Evolutionary conservation across 2,329 filamentous ascomycete genomes (phyloP), one percentile per base, ranked within the genome.

Genomic region (Botrytis sinoallii): DNA sequence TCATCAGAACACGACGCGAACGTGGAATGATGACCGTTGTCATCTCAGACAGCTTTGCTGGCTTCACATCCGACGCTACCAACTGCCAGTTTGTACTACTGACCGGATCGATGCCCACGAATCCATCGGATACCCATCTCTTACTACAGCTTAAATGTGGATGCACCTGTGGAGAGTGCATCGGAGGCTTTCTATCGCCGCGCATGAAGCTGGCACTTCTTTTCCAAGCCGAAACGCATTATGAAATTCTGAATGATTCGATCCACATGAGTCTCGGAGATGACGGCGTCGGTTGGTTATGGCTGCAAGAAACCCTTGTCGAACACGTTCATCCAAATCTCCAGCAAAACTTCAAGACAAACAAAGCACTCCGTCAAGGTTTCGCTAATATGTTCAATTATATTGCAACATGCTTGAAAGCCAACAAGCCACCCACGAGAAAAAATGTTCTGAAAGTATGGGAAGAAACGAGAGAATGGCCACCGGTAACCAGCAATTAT

Each of bases 141-240:
- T 61, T 38, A 52, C 71, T 75, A 73, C 80, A 78, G 64, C 73
- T 83, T 57, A 80, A 77, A 72, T 82, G 78, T 70, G 82, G 83
- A 20, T 84, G 83, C 74, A 84, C 80, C 46, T 84, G 82, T 75
- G 81, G 82, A 42, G 71, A 81, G 74, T 83, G 82, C 75, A 72
- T 81, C 25, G 77, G 75, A 46, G 83, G 83, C 4, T 83, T 84
- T 76, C 70, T 84, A 55, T 84, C 82, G 65, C 80, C 82, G 25
- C 80, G 81, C 63, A 84, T 83, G 81, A 79, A 74, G n/a, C 72
- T 73, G 59, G 78, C 78, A 46, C 78, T 84, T 32, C 25, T 77
- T 6, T 77, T 57, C 71, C 75, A 81, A 66, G 81, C 80, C 10
- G 77, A 81, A 70, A 64, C 73, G 81, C 79, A 18, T 46, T 22